phyloP scores from a whole-genome alignment of 169 alveolate genomes.

The Hepatocystis sp. region DNA sequence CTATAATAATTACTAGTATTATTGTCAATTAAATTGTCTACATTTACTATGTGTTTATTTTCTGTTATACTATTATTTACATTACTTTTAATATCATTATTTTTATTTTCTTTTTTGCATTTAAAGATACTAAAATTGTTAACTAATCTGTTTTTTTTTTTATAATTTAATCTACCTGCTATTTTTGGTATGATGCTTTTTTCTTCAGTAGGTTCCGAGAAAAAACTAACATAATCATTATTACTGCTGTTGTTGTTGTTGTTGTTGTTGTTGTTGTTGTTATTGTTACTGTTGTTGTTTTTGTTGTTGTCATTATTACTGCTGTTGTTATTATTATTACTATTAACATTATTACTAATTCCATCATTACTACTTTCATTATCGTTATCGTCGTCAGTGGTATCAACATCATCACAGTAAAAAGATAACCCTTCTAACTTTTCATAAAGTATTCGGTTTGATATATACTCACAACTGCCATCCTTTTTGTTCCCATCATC shows the following conservation, averaged over 20 bases:
- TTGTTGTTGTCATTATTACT: no score
- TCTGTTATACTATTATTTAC: constrained; percentile 27
- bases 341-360: neutral
- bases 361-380: neutral
- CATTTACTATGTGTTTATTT: constrained; percentile 32
- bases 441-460: constrained; percentile 53
- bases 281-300: no score
- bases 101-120: constrained; percentile 31
- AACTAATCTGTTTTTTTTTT: constrained; percentile 7
- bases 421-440: constrained; percentile 45
- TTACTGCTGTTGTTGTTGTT: neutral
- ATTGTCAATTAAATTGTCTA: constrained; percentile 13
- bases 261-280: no score
- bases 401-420: constrained; percentile 16
- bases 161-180: constrained; percentile 45
- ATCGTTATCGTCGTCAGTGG: constrained; percentile 10
- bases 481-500: neutral
- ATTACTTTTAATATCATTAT: constrained; percentile 33
- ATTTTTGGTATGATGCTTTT: constrained; percentile 8
- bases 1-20: neutral
- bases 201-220: constrained; percentile 16
- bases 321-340: no score
- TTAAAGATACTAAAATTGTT: constrained; percentile 14
- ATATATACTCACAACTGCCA: constrained; percentile 1
- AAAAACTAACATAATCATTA: neutral